These are phyloP conservation scores for Talaromyces rugulosus DNA, from an alignment of 2,329 filamentous ascomycete genomes.

Conservation along the genomic window DNA sequence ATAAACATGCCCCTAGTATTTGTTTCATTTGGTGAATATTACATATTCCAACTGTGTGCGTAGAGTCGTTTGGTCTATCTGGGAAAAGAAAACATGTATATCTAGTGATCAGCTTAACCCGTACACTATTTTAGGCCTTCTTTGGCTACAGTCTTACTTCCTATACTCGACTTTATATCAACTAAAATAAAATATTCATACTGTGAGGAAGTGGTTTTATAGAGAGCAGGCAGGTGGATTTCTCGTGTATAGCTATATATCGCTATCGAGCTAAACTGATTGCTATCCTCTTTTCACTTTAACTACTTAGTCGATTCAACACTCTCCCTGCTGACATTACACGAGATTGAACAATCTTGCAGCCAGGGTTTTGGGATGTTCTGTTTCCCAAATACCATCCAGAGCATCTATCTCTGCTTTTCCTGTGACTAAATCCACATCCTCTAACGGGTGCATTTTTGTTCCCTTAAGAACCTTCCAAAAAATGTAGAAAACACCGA, in stretches of 20 bases:
- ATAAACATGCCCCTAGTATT: no score
- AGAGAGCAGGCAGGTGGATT: no score
- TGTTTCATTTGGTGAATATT: no score
- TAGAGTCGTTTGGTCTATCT: background rate
- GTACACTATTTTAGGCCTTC: no score
- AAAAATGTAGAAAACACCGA: background rate
- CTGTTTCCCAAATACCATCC: background rate
- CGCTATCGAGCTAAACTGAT: no score
- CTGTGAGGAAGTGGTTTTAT: no score
- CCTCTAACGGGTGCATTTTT: background rate
- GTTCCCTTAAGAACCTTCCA: background rate
- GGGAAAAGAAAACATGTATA: background rate
- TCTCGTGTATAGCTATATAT: no score
- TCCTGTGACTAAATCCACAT: background rate
- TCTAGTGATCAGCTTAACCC: background rate
- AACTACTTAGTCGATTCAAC: background rate
- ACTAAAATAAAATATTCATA: no score
- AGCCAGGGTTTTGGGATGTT: background rate
- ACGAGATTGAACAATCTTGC: background rate
- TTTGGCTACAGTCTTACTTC: no score
- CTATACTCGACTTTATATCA: no score
- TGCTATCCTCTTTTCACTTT: background rate
- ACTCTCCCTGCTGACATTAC: background rate
- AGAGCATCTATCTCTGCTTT: background rate
- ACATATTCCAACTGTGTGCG: no score